These are phyloP conservation scores for Acer campestre DNA, from an alignment of 345 rosid species.

Conservation along the genomic window DNA sequence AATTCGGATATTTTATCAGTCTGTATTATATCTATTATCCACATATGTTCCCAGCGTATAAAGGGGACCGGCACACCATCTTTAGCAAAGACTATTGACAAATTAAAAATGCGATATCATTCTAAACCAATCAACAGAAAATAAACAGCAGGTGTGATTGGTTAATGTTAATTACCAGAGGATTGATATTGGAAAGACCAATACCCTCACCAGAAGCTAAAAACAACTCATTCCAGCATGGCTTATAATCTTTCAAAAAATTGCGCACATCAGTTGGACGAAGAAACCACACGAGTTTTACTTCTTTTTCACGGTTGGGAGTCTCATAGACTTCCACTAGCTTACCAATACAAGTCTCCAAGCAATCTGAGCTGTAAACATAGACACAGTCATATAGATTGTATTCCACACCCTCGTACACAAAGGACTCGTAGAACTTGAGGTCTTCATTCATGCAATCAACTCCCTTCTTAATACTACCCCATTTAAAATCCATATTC, in stretches of 20 bases:
- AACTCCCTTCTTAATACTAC: conserved; percentile 29
- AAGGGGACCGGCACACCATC: not conserved
- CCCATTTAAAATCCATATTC: conserved; percentile 41
- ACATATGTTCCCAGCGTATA: not conserved
- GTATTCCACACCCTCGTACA: conserved; percentile 40
- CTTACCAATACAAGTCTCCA: conserved; percentile 55
- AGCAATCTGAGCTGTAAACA: conserved; percentile 11
- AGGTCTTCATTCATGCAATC: conserved; percentile 25
- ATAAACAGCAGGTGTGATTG: not conserved
- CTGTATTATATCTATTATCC: not conserved
- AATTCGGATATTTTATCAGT: not conserved
- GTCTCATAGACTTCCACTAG: conserved; percentile 49
- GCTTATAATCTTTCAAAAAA: conserved; percentile 44
- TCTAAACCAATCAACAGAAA: not conserved
- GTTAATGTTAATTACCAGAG: conserved; percentile 39
- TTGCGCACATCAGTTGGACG: conserved; percentile 51
- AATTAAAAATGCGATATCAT: not conserved
- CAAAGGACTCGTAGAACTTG: conserved; percentile 45
- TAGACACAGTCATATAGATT: conserved; percentile 47
- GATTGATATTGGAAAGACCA: conserved; percentile 44
- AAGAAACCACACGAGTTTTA: conserved; percentile 59
- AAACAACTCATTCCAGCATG: conserved; percentile 57
- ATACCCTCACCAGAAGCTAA: conserved; percentile 55
- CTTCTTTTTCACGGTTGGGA: conserved; percentile 34
- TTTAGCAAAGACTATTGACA: not conserved